phyloP scores from a whole-genome alignment of 345 rosid genomes.

The Lepidium africanum region DNA sequence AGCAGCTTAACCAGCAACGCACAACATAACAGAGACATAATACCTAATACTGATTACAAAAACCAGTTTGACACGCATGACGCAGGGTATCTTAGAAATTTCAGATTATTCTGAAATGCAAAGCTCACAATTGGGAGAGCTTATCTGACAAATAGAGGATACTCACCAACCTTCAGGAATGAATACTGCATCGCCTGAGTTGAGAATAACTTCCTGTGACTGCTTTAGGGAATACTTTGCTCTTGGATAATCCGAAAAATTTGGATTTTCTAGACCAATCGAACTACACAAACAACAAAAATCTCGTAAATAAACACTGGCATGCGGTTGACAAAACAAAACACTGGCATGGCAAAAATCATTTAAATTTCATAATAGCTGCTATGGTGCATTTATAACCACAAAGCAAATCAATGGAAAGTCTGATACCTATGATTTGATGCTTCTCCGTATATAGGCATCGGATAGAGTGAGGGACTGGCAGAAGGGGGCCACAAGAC shows the following conservation, averaged over 20 bases:
- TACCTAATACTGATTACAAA: background rate
- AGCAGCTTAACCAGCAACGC: background rate
- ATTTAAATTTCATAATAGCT: background rate
- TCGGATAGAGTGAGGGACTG: slow-evolving; percentile 70
- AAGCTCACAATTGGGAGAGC: background rate
- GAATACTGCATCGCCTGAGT: slow-evolving; percentile 88
- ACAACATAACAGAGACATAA: background rate
- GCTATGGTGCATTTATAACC: background rate
- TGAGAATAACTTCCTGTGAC: slow-evolving; percentile 63
- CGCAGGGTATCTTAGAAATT: too few relatives aligned
- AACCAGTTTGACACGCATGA: background rate
- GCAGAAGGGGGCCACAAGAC: slow-evolving; percentile 88
- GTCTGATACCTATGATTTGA: slow-evolving; percentile 77
- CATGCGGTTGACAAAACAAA: too few relatives aligned
- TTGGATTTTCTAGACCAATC: slow-evolving; percentile 56
- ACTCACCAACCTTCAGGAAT: slow-evolving; percentile 99
- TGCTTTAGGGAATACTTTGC: slow-evolving; percentile 46
- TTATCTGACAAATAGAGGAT: slow-evolving; percentile 11
- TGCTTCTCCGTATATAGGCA: slow-evolving; percentile 88
- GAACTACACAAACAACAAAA: slow-evolving; percentile 42
- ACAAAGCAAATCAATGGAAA: background rate
- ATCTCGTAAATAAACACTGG: background rate
- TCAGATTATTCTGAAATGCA: too few relatives aligned
- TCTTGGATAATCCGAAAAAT: slow-evolving; percentile 62
- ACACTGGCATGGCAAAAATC: background rate